These are phyloP conservation scores for Geosiphon pyriformis DNA, from an alignment of 192 early-diverging fungal species.

Conservation along the genomic window DNA sequence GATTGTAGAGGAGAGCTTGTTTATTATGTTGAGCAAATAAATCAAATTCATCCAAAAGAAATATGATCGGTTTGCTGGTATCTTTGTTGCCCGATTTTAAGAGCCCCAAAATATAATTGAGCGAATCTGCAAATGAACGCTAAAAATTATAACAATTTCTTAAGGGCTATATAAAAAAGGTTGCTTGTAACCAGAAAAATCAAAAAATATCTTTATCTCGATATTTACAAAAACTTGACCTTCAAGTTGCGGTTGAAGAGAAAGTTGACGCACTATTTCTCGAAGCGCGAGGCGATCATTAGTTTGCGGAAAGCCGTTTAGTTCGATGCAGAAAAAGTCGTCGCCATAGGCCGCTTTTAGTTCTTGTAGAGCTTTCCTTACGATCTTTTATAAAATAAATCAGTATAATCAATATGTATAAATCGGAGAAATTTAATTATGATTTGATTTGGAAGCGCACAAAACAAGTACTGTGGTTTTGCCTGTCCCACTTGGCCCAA, in stretches of 20 bases:
- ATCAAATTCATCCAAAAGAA: slow-evolving; percentile 94
- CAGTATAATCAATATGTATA: not conserved
- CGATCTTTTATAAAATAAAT: slow-evolving; percentile 19
- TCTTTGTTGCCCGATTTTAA: slow-evolving; percentile 50
- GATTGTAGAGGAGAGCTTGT: slow-evolving; percentile 87
- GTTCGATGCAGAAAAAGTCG: slow-evolving; percentile 59
- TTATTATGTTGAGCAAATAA: slow-evolving; percentile 88
- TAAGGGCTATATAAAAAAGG: slow-evolving; percentile 14
- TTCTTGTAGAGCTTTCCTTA: slow-evolving; percentile 38
- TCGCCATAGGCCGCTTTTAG: slow-evolving; percentile 30
- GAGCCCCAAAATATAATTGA: slow-evolving; percentile 57
- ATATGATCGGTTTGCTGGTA: slow-evolving; percentile 62
- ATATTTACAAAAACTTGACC: slow-evolving; percentile 38
- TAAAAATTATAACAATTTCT: slow-evolving; percentile 26
- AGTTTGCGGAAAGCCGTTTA: slow-evolving; percentile 78
- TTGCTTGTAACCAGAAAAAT: not conserved
- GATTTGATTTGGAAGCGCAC: not conserved
- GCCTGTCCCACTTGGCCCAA: slow-evolving; percentile 65
- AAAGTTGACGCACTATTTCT: slow-evolving; percentile 79
- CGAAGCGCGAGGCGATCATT: slow-evolving; percentile 74
- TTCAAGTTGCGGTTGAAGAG: slow-evolving; percentile 51
- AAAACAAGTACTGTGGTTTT: slow-evolving; percentile 25
- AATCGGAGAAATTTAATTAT: slow-evolving; percentile 8
- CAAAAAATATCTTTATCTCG: not conserved
- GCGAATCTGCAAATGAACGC: slow-evolving; percentile 67